Evolutionary conservation across 768 basidiomycete genomes (phyloP), one percentile per base, ranked within the genome.

Genomic region (Boletus tylopilopsis): DNA sequence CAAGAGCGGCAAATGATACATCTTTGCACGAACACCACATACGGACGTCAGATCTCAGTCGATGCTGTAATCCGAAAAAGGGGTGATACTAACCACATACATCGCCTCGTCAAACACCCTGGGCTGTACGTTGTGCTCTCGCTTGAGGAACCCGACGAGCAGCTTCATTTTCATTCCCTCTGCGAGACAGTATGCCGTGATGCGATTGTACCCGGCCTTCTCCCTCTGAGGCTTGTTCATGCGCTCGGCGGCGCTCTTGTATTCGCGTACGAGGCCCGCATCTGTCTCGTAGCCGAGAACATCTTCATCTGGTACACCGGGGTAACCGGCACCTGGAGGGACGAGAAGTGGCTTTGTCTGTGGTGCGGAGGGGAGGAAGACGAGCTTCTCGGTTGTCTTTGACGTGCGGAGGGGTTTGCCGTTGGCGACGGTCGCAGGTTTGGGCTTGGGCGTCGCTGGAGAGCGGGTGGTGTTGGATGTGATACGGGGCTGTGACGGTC

Each of bases 31-130:
- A 53, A 24, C 15, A 37, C 42, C 42, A 23, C 5, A 22, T 27
- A 38, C 27, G 45, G 34, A 47, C 11, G 5, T 16, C 23, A 16
- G n/a, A 51, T n/a, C 15, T 29, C 33, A 38, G 18, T 16, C 29
- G 33, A 43, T 7, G 23, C 19, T 15, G 12, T 21, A 7, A 33
- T 9, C 12, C 3, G 30, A 15, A 42, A 16, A 6, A 39, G 19
- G 29, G 8, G 21, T 2, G 27, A 38, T 13, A 77, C 90, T 71
- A 54, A 94, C 94, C 49, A 84, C 88, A 73, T 96, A 96, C 52
- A 95, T 69, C 0, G 93, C 94, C 69, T 97, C 94, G 64, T 96
- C 94, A 57, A 91, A 97, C 1, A 91, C 78, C 51, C 94, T 76
- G 2, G 85, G 91, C 10, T 71, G 76, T 11, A 94, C 93, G 47